These are phyloP conservation scores for Pseudogymnoascus pannorum DNA, from an alignment of 2,329 filamentous ascomycete species.

Conservation along the genomic window DNA sequence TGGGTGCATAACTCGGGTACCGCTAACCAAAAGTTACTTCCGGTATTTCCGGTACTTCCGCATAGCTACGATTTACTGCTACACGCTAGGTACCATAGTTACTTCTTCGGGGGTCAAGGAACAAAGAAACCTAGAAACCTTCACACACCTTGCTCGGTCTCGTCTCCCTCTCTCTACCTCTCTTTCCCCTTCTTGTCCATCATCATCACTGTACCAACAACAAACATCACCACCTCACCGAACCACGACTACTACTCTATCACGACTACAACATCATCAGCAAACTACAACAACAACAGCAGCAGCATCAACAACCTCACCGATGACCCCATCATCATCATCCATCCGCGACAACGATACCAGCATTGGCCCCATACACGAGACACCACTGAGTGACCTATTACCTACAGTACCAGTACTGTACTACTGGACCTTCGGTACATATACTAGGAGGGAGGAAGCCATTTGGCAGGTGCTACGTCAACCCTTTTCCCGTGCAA, in stretches of 20 bases:
- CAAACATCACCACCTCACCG: neutral
- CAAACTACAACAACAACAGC: neutral
- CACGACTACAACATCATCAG: neutral
- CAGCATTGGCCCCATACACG: conserved; percentile 5
- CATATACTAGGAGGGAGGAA: neutral
- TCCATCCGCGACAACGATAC: neutral
- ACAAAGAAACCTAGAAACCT: neutral
- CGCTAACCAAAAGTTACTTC: neutral
- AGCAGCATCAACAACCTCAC: neutral
- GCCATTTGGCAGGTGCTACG: conserved; percentile 4
- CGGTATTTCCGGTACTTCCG: neutral
- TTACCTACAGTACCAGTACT: neutral
- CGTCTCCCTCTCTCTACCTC: neutral
- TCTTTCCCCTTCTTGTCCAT: neutral
- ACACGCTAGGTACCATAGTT: neutral
- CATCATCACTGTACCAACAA: neutral
- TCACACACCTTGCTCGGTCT: neutral
- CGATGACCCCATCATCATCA: neutral
- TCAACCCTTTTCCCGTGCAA: neutral
- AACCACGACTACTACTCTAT: neutral
- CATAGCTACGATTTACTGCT: neutral
- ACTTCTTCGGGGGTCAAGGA: neutral
- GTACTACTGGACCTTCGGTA: neutral
- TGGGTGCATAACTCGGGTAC: neutral
- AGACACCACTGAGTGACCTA: neutral